Base-by-base conservation (phyloP, 2,329 filamentous ascomycete species). In the Neocucurbitaria cava region DNA sequence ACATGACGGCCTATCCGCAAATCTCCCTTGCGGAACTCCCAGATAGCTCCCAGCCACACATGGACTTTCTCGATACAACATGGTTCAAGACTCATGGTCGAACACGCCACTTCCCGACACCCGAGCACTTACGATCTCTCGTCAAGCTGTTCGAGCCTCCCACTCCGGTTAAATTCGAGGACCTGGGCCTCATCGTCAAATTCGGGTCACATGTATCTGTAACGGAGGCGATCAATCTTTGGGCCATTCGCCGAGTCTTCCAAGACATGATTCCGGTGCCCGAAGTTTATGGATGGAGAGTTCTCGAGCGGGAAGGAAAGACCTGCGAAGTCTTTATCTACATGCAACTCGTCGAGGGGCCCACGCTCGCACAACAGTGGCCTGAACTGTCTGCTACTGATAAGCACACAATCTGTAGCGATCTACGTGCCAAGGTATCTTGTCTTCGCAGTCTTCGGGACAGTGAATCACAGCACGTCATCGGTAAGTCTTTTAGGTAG, bases 261-360 rank as follows among this genome's bases (percentile, higher is more conserved):
- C 13, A 43, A 9, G 33, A 42, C 36, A 36, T 46, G n/a, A 30
- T 59, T 13, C 59, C 56, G 4, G 47, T 62, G n/a, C 56, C 53
- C 30, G 56, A 59, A 51, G 53, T 62, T n/a, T 62, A 58, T 49
- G 59, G 50, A 38, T 62, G 56, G 48, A 50, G 48, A 45, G 30
- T 45, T 10, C 17, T 38, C 18, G 30, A 44, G 30, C 39, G 18
- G 50, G 40, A 51, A 30, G 35, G 35, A 38, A 18, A 38, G 11
- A 17, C 5, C 31, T 13, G 11, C 31, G 35, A 65, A 35, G 53
- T 59, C 24, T 62, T 57, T 26, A 62, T 62, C 30, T 62, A 62
- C 43, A 59, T 62, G 59, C 49, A 59, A 43, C 56, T 62, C 28
- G 31, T 62, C 35, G 49, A 50, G 20, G 59, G 59, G 8, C 30